Evolutionary conservation across 371 early-diverging fungal species (phyloP), one percentile per base, ranked within the genome.

Genomic region (Synchytrium microbalum): DNA sequence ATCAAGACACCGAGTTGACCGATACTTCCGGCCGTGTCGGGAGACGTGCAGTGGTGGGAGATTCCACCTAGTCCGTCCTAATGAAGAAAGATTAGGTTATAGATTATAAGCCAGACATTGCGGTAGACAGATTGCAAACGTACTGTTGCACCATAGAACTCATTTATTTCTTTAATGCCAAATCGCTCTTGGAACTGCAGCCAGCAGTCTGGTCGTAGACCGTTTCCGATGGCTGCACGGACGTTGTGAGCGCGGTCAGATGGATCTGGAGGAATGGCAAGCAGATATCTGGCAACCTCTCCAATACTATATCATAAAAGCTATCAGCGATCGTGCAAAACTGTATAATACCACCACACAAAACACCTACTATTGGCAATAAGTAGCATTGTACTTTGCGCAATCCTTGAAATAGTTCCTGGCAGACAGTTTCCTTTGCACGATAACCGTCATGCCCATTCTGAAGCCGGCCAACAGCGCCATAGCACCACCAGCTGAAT

Each of bases 161-260:
- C 86, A 59, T 71, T 75, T 26, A 85, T 72, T 24, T 74, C 61
- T 23, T 62, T 57, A 46, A 84, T 78, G 51, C 68, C 71, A 46
- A 84, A 84, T 31, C 86, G 73, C n/a, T 79, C 71, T 59, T 76
- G 73, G 70, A 88, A 80, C 1, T 69, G 67, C 27, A 62, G 69
- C 88, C 88, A 88, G 19, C 86, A 78, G 59, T 88, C 88, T 28
- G 81, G 78, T 0, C 85, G 72, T 72, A 88, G 79, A 2, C 88
- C 88, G 67, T 88, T 88, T 29, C 88, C 88, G 59, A 85, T 80
- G 3, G 80, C 82, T 28, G 83, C 61, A 1, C 84, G 74, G 32
- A 75, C 54, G 1, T 57, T 56, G 32, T 32, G 31, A 78, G 16
- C 70, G 28, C 72, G 73, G 53, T 87, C 87, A 28, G 68, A 56